Evolutionary conservation across 2,329 filamentous ascomycete genomes (phyloP), one percentile per base, ranked within the genome.

Genomic region (Colletotrichum siamense): DNA sequence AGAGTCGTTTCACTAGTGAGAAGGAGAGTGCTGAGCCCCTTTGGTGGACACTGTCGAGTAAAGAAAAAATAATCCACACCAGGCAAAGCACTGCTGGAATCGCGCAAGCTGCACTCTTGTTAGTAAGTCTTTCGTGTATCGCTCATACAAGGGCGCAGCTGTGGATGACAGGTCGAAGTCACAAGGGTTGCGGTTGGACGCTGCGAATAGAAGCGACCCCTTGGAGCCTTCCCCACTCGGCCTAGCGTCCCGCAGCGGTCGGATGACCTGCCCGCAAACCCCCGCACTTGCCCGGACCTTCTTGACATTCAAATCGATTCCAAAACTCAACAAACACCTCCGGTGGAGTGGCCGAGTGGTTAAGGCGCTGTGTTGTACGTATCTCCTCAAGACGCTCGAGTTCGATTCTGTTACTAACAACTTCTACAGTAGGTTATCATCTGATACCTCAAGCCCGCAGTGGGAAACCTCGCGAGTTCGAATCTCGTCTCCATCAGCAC

Each of bases 381-480:
- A 12, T 30, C 55, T 9, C 55, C 7, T 44, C 39, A n/a, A 39
- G 18, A 12, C 1, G 55, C 4, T 18, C 55, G 55, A 26, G 24
- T 59, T 59, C 55, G 26, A 59, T 9, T 16, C 55, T 9, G 8
- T 28, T 3, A 59, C 55, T 59, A 16, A 59, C 55, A 59, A 7
- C 1, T 12, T 12, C 15, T 18, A n/a, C 1, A 59, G 55, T 16
- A 26, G 12, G n/a, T 16, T 12, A 36, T 44, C 22, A 57, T 57
- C 52, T 24, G 22, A 28, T 57, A 39, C 34, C 32, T n/a, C n/a
- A 24, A 32, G 16, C n/a, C 62, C 62, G 62, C 32, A 64, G 59
- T 77, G 76, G 76, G 76, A 73, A 77, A 73, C 76, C 76, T 69
- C 76, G 76, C 73, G 76, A 76, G 76, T 77, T 76, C 76, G 76